Evolutionary conservation across 78 protist species (phyloP), one percentile per base, ranked within the genome.

Genomic region (Chrysochromulina parva): DNA sequence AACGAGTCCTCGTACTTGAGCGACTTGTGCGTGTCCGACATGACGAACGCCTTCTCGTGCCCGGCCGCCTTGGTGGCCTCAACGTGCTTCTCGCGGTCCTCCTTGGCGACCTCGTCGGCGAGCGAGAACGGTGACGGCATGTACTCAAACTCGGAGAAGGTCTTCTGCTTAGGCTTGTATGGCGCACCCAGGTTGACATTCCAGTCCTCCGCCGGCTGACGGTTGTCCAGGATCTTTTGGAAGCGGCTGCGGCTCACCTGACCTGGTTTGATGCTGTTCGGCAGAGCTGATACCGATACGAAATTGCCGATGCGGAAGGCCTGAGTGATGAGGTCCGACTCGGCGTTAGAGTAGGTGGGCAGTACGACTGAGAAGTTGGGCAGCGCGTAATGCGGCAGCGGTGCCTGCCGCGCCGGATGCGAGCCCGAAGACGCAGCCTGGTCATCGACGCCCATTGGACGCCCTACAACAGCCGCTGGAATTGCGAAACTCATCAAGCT

Each of bases 331-430:
- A 26, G 28, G 84, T 74, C 84, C 16, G 84, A 26, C 84, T 74
- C 84, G 57, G 1, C 10, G 84, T 74, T 74, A 2, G 84, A 2
- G 54, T 50, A 74, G 13, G 3, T 14, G 10, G 84, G 84, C 84
- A 74, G 84, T 57, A 48, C 84, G 84, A 26, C 55, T 22, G 57
- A 74, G 58, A 74, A 50, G 84, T 50, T 74, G 57, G 84, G 84
- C n/a, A 74, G 84, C 17, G 84, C 84, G n/a, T 74, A 74, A n/a
- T 74, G 84, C 58, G 84, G 84, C 54, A 73, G 81, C 81, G 11
- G 11, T 60, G 66, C 66, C 38, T 38, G 38, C 38, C 38, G 38
- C 38, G 38, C 38, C 38, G 38, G 38, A 38, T 38, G 38, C 38
- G 38, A 38, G 38, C 38, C 38, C 38, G 38, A 38, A 38, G 38